A percentile compares a stretch with the other conserved stretches of the same genome.
Conservation (phyloP, 2,329 filamentous ascomycete species). For the Pseudodiploospora longispora region DNA sequence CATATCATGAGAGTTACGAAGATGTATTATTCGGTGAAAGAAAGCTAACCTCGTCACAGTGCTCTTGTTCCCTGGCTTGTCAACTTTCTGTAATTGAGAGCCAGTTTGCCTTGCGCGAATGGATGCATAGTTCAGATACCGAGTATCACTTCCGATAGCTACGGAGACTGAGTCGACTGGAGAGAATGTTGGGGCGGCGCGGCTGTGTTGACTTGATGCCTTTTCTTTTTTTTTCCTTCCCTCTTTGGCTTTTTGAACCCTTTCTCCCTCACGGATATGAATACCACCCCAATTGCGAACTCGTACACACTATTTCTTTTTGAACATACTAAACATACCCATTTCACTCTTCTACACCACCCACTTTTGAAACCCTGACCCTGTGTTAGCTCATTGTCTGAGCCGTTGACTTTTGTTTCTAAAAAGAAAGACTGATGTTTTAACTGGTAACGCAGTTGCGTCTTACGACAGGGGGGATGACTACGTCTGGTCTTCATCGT, state of each 20-base stretch:
- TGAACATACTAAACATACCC: constrained; percentile 6
- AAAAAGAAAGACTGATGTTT: constrained; percentile 1
- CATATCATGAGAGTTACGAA: not conserved
- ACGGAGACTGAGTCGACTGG: constrained; percentile 7
- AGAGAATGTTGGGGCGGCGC: constrained; percentile 8
- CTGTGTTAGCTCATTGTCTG: no score
- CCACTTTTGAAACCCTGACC: no score
- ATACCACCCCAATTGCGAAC: not conserved
- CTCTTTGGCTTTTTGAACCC: constrained; percentile 3
- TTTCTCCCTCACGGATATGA: constrained; percentile 1
- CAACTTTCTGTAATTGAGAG: constrained; percentile 35
- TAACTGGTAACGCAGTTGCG: not conserved
- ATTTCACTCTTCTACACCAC: not conserved
- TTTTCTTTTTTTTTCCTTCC: constrained; percentile 4
- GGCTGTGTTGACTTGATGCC: not conserved
- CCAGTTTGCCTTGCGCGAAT: not conserved
- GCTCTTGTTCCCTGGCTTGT: constrained; percentile 45
- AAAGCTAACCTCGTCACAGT: constrained; percentile 18
- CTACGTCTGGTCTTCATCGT: not conserved
- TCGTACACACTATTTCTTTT: not conserved
- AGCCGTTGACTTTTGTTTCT: not conserved
- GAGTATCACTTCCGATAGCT: not conserved
- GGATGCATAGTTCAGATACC: no score
- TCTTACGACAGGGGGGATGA: not conserved
- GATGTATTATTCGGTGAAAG: not conserved